Evolutionary conservation across 305 asterid species (phyloP), one percentile per base, ranked within the genome.

Genomic region (Striga hermonthica): DNA sequence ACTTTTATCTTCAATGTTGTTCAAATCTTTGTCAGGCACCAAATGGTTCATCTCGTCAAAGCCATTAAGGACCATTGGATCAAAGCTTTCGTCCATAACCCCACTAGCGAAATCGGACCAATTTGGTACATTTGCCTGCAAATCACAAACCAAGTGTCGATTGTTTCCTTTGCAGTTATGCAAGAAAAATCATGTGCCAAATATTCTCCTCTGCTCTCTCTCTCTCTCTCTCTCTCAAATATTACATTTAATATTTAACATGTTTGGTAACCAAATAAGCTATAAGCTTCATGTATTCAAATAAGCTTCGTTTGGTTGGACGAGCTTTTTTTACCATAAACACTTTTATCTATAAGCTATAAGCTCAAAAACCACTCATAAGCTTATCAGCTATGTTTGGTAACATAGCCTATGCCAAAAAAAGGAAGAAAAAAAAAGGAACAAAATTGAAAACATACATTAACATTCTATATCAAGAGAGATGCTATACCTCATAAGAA

Each of bases 11-110:
- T 84, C 86, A 34, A 81, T 79, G 28, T 34, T 60, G 43, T 81
- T 93, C 60, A 84, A 80, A 73, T 86, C 97, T 73, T 82, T 82
- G 57, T 83, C 87, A 0, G 95, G 91, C 61, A 80, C 87, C 74
- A 84, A 44, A 64, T 79, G 83, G 80, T 69, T 84, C 62, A 72
- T 79, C 56, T 89, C 91, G 31, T 61, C 58, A 14, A 75, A 73
- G 77, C 75, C 74, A 39, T 67, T 84, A 8, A 69, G 38, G 70
- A 79, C 50, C 35, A 76, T 36, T 56, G 88, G 64, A 66, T 85
- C 67, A 63, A 83, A 75, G 37, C 77, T 81, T 45, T 79, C 85
- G 43, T 82, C 86, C 37, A 63, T 64, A 74, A 54, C 57, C 60
- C 72, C 83, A 6, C 76, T 83, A 8, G 40, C 57, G 66, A 78